Conservation (phyloP, 768 basidiomycete genomes). For the Serendipita sp. region DNA sequence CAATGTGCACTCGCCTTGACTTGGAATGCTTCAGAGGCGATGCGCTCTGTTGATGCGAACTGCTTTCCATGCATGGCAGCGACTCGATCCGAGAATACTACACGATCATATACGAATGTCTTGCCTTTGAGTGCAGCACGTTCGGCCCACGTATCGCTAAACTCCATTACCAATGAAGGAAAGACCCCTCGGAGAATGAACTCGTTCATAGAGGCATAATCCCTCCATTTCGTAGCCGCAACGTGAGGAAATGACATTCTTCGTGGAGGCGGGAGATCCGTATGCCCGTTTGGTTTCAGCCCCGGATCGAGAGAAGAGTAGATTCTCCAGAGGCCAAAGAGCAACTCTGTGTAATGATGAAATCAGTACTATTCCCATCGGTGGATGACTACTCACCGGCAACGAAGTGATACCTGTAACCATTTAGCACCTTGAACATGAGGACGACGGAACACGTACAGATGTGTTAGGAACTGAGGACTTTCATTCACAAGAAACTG, state of each 20-base stretch:
- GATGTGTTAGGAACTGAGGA: constrained; percentile 53
- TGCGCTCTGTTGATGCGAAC: constrained; percentile 57
- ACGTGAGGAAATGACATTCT: constrained; percentile 64
- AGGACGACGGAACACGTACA: background rate
- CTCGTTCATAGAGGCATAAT: constrained; percentile 85
- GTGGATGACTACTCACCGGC: background rate
- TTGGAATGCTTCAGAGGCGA: constrained; percentile 55
- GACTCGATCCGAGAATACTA: constrained; percentile 71
- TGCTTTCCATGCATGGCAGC: constrained; percentile 61
- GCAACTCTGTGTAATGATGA: constrained; percentile 84
- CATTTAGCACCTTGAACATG: background rate
- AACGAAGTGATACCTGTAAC: constrained; percentile 5
- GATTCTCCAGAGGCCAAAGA: constrained; percentile 84
- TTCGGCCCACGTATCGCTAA: constrained; percentile 69
- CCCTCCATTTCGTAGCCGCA: constrained; percentile 69
- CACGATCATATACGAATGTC: constrained; percentile 71
- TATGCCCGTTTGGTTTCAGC: constrained; percentile 50
- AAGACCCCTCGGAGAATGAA: constrained; percentile 67
- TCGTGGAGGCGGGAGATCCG: constrained; percentile 54
- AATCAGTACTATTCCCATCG: constrained; percentile 77
- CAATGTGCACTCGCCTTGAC: constrained; percentile 63
- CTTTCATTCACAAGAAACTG: constrained; percentile 76
- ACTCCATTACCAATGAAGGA: constrained; percentile 69
- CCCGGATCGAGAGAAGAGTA: constrained; percentile 65
- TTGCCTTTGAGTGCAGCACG: constrained; percentile 44